Evolutionary conservation across 805 yeast species (phyloP).

Genomic region (Wickerhamomyces alni): DNA sequence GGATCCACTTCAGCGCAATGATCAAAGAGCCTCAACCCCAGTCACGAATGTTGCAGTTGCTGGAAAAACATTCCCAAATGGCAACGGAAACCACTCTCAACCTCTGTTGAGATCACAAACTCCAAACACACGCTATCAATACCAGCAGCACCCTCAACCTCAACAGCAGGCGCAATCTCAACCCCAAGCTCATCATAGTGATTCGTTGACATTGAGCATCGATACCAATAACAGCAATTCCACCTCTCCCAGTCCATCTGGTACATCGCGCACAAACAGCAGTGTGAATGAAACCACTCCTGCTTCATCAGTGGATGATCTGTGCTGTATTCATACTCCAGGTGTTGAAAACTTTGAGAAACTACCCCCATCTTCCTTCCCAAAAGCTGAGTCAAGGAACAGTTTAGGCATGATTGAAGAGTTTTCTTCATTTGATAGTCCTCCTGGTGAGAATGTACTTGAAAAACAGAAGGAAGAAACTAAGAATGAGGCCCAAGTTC

Average conservation of each 20-base stretch:
- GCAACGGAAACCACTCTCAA: too few species aligned
- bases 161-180: background rate
- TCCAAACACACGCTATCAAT: background rate
- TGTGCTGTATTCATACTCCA: slow-evolving; percentile 3
- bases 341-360: background rate
- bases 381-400: background rate
- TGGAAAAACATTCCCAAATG: too few species aligned
- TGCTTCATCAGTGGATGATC: slow-evolving; percentile 24
- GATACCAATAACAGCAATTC: slow-evolving; percentile 5
- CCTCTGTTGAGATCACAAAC: too few species aligned
- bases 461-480: background rate
- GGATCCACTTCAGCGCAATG: too few species aligned
- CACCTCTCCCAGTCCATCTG: slow-evolving; percentile 22
- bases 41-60: too few species aligned
- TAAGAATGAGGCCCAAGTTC: too few species aligned
- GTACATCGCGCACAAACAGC: slow-evolving; percentile 19
- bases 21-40: too few species aligned
- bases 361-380: background rate
- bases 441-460: background rate
- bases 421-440: background rate
- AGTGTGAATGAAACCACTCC: slow-evolving; percentile 23
- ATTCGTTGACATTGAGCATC: background rate
- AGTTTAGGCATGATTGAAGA: slow-evolving; percentile 19
- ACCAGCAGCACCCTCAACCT: too few species aligned
- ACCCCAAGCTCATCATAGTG: background rate